Evolutionary conservation across 1,139 yeast species (phyloP).

Genomic region (Candida gigantensis): DNA sequence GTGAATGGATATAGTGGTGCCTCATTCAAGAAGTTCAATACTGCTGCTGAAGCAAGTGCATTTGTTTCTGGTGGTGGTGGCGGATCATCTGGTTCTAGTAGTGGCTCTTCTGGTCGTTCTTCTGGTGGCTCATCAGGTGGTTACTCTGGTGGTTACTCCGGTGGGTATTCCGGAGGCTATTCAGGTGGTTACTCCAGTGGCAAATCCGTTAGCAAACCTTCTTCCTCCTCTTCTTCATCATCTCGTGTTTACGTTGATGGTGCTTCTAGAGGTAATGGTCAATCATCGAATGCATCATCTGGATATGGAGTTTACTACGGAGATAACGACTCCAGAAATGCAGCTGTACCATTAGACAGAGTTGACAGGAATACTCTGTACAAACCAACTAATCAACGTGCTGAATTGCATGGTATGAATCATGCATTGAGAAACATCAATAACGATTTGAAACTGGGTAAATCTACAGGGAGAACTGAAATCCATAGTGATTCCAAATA

Average conservation of each 20-base stretch:
- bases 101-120: not conserved
- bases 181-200: constrained; percentile 4
- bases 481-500: constrained; percentile 63
- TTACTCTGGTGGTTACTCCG: constrained; percentile 1
- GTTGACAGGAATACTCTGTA: constrained; percentile 17
- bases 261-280: constrained; percentile 60
- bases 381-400: constrained; percentile 76
- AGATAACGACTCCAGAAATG: constrained; percentile 51
- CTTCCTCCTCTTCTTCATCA: not conserved
- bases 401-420: constrained; percentile 69
- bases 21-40: constrained; percentile 52
- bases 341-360: constrained; percentile 47
- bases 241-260: constrained; percentile 65
- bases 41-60: constrained; percentile 44
- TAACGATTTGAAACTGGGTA: constrained; percentile 16
- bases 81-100: constrained; percentile 1
- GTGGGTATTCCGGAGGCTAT: constrained; percentile 5
- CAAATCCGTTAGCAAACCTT: not conserved
- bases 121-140: constrained; percentile 4
- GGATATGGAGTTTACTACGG: constrained; percentile 83
- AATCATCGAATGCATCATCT: constrained; percentile 39
- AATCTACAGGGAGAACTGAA: constrained; percentile 21
- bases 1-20: constrained; percentile 60
- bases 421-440: constrained; percentile 52
- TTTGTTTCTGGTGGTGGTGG: constrained; percentile 8